Evolutionary conservation across 2,329 filamentous ascomycete species (phyloP).

Genomic region (Epicoccum nigrum): DNA sequence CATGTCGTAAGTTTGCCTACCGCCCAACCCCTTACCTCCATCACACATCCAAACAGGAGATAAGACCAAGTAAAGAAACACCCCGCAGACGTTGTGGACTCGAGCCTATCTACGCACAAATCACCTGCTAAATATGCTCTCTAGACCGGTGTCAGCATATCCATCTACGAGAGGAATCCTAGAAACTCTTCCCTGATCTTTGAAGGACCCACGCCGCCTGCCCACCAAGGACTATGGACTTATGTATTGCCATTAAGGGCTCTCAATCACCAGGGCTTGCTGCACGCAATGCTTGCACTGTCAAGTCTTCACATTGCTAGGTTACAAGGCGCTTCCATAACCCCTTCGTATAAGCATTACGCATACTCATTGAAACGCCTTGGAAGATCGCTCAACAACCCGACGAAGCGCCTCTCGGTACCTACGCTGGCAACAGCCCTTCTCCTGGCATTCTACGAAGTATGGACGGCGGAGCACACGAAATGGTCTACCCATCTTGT

Average conservation of each 20-base stretch:
- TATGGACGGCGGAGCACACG: constrained; percentile 90
- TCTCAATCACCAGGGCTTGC: constrained; percentile 80
- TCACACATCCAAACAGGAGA: background rate
- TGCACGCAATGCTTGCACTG: constrained; percentile 89
- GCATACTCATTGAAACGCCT: constrained; percentile 82
- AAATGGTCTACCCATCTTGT: constrained; percentile 95
- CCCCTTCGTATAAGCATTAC: constrained; percentile 89
- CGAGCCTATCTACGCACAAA: background rate
- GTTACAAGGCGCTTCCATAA: constrained; percentile 74
- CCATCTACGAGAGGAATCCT: constrained; percentile 83
- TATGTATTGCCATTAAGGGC: constrained; percentile 82
- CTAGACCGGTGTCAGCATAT: constrained; percentile 78
- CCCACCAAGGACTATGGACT: constrained; percentile 60
- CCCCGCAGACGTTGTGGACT: background rate
- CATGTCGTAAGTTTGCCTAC: constrained; percentile 59
- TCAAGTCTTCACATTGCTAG: constrained; percentile 88
- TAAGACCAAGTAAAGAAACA: background rate
- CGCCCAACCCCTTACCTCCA: no score
- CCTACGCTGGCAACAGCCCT: constrained; percentile 88
- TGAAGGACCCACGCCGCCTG: constrained; percentile 49
- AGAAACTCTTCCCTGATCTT: constrained; percentile 73
- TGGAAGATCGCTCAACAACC: constrained; percentile 73
- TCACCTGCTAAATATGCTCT: constrained; percentile 12
- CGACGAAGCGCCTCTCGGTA: constrained; percentile 74
- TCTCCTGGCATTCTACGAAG: constrained; percentile 88